These are phyloP conservation scores for Ceratocystis diversiconidia DNA, from an alignment of 2,329 filamentous ascomycete species.

Conservation along the genomic window DNA sequence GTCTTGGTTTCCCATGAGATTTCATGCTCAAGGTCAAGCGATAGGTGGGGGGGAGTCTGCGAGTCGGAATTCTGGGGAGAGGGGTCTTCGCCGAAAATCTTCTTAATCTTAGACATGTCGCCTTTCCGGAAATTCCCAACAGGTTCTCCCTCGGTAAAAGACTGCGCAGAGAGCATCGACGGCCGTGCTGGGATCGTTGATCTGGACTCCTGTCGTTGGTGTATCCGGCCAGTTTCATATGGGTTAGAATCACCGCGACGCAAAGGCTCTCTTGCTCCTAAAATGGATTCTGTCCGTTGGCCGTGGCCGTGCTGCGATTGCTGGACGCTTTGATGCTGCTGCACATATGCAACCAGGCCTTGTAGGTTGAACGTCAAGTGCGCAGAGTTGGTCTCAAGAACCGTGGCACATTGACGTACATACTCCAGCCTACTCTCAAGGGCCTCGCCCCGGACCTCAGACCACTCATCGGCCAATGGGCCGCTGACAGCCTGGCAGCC, in stretches of 20 bases:
- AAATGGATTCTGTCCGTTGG: slow-evolving; percentile 31
- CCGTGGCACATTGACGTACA: slow-evolving; percentile 61
- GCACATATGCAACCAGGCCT: slow-evolving; percentile 66
- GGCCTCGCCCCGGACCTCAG: slow-evolving; percentile 77
- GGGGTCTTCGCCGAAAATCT: slow-evolving; percentile 52
- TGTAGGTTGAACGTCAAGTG: slow-evolving; percentile 82
- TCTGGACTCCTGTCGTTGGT: slow-evolving; percentile 44
- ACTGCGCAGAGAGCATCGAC: slow-evolving; percentile 41
- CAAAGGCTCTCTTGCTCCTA: slow-evolving; percentile 31
- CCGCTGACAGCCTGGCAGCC: slow-evolving; percentile 85
- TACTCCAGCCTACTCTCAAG: slow-evolving; percentile 74
- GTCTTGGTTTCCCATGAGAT: slow-evolving; percentile 78
- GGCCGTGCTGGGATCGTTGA: slow-evolving; percentile 30
- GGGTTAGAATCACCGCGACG: slow-evolving; percentile 31
- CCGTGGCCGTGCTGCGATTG: slow-evolving; percentile 27
- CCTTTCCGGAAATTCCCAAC: slow-evolving; percentile 42
- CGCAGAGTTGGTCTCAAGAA: slow-evolving; percentile 72
- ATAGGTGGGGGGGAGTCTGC: slow-evolving; percentile 70
- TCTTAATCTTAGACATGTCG: slow-evolving; percentile 49
- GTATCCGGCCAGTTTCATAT: slow-evolving; percentile 38
- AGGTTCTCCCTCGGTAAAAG: slow-evolving; percentile 48
- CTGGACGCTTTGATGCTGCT: slow-evolving; percentile 20
- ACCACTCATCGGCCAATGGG: slow-evolving; percentile 88
- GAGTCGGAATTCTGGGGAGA: slow-evolving; percentile 44
- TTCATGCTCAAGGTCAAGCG: slow-evolving; percentile 75